Percentiles rank a stretch among this genome's conserved stretches.
Evolutionary conservation across 768 basidiomycete species (phyloP).

Genomic region (Leccinum broughii): DNA sequence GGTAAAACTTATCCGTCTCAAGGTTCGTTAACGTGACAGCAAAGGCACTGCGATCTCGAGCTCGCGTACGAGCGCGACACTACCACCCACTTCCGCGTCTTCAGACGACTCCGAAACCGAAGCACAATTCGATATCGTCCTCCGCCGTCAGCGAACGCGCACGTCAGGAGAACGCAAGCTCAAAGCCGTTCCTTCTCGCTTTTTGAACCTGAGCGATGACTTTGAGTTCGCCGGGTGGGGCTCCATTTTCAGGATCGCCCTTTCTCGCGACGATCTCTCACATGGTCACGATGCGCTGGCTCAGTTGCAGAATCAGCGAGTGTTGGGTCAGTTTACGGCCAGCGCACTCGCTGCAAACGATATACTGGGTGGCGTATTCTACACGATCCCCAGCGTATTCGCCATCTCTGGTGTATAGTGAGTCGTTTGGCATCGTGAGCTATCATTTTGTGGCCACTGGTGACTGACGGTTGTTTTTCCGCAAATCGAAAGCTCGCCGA

Average conservation of each 20-base stretch:
- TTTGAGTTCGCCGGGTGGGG: slow-evolving; percentile 80
- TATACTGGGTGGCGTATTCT: slow-evolving; percentile 67
- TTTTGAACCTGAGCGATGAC: slow-evolving; percentile 58
- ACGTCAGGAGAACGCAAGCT: slow-evolving; percentile 44
- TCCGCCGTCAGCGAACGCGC: slow-evolving; percentile 58
- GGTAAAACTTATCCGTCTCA: background rate
- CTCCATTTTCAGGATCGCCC: slow-evolving; percentile 45
- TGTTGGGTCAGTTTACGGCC: slow-evolving; percentile 64
- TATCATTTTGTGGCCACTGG: background rate
- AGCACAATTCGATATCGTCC: slow-evolving; percentile 54
- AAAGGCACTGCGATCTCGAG: background rate
- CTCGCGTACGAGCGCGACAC: background rate
- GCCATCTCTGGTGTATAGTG: slow-evolving; percentile 64
- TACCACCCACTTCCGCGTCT: slow-evolving; percentile 44
- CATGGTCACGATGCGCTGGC: slow-evolving; percentile 35
- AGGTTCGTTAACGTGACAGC: background rate
- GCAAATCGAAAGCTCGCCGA: slow-evolving; percentile 53
- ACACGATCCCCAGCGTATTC: slow-evolving; percentile 66
- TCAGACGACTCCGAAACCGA: slow-evolving; percentile 33
- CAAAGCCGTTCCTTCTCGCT: slow-evolving; percentile 52
- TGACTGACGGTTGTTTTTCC: background rate
- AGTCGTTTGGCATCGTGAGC: slow-evolving; percentile 23
- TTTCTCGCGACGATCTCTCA: slow-evolving; percentile 44
- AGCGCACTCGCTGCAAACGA: slow-evolving; percentile 69
- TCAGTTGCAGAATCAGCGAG: slow-evolving; percentile 34